Percentiles rank a stretch among this genome's conserved stretches.
Conservation (phyloP, 306 rosid genomes). For the Luffa acutangula region DNA sequence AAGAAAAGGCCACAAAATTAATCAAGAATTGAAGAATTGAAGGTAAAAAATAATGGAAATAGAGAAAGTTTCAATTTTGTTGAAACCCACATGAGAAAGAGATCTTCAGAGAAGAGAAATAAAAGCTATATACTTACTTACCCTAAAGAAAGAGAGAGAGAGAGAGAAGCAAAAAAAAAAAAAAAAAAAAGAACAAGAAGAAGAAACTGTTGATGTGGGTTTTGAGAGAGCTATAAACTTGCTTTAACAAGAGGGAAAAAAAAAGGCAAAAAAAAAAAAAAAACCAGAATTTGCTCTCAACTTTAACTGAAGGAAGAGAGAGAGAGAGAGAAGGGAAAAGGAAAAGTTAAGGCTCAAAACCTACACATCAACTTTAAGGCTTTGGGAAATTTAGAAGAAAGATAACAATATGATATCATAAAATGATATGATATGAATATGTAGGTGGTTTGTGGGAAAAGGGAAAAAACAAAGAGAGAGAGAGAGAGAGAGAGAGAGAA, state of each 20-base stretch:
- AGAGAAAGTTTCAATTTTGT: slow-evolving; percentile 5
- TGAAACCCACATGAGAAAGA: slow-evolving; percentile 29
- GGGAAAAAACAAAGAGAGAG: not conserved
- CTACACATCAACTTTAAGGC: not conserved
- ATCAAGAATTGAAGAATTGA: not conserved
- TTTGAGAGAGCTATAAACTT: slow-evolving; percentile 21
- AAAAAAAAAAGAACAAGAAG: slow-evolving; percentile 15
- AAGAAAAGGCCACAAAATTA: not conserved
- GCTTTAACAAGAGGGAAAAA: slow-evolving; percentile 7
- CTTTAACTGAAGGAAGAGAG: slow-evolving; percentile 63
- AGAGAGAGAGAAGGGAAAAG: slow-evolving; percentile 25
- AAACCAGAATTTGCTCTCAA: slow-evolving; percentile 34
- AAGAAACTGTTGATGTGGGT: slow-evolving; percentile 27
- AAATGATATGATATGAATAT: not conserved
- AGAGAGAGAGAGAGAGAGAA: slow-evolving; percentile 18
- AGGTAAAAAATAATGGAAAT: not conserved
- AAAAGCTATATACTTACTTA: not conserved
- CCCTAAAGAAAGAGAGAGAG: slow-evolving; percentile 7
- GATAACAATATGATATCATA: not conserved
- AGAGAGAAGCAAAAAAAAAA: not conserved
- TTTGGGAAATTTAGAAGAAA: not conserved
- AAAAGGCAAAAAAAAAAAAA: slow-evolving; percentile 18
- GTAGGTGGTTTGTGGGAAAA: not conserved
- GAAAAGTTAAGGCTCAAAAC: not conserved
- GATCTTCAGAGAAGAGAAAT: slow-evolving; percentile 10